phyloP scores from a whole-genome alignment of 2,329 filamentous ascomycete species.

The Falciphora oryzae region DNA sequence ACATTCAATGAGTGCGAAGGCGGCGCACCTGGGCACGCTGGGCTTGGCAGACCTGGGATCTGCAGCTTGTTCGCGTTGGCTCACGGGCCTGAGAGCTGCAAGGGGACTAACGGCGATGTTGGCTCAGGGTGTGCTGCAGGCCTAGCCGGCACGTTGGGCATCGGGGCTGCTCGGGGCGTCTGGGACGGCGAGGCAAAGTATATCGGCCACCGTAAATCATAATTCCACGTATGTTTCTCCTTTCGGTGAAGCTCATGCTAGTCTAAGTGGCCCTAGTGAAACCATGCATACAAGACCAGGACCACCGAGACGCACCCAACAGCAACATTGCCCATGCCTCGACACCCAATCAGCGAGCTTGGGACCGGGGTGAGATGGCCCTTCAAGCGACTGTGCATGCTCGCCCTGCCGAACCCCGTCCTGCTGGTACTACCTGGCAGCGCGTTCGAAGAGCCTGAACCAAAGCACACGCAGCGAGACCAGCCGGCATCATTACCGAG shows the following conservation, averaged over 20 bases:
- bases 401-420: too few relatives aligned
- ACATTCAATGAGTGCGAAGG: too few relatives aligned
- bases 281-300: not conserved
- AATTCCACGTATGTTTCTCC: not conserved
- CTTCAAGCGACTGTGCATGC: not conserved
- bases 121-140: not conserved
- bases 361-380: too few relatives aligned
- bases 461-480: too few relatives aligned
- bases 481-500: not conserved
- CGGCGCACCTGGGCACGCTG: too few relatives aligned
- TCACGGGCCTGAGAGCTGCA: not conserved
- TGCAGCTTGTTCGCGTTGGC: not conserved
- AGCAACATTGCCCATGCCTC: not conserved
- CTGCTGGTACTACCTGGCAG: not conserved
- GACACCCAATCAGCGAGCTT: too few relatives aligned
- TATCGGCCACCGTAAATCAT: too few relatives aligned
- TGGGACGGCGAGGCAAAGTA: too few relatives aligned
- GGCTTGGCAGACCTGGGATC: too few relatives aligned
- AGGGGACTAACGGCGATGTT: not conserved
- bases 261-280: not conserved
- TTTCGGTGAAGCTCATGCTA: not conserved
- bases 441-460: too few relatives aligned
- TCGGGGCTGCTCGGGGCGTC: not conserved
- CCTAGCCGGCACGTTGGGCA: too few relatives aligned
- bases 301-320: not conserved